phyloP scores from a whole-genome alignment of 768 basidiomycete genomes.

The Amanita exitialis region DNA sequence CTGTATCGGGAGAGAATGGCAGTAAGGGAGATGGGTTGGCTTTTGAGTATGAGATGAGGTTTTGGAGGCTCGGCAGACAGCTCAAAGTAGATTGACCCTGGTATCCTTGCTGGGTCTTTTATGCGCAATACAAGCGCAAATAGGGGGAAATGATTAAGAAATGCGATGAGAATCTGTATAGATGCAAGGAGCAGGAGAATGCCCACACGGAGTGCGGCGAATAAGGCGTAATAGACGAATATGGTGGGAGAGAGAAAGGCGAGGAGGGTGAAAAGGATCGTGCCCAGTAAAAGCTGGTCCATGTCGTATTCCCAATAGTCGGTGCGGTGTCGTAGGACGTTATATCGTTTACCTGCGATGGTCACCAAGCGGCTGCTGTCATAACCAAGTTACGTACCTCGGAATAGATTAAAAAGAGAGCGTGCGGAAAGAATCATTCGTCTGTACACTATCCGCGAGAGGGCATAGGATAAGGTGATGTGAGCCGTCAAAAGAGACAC shows the following conservation, averaged over 20 bases:
- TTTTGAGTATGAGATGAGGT: constrained; percentile 18
- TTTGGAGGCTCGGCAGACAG: constrained; percentile 1
- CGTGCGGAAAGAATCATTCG: constrained; percentile 46
- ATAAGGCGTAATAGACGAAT: constrained; percentile 75
- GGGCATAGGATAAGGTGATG: constrained; percentile 56
- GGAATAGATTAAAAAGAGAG: constrained; percentile 83
- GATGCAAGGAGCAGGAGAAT: constrained; percentile 50
- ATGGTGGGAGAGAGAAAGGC: constrained; percentile 82
- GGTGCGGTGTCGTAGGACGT: constrained; percentile 76
- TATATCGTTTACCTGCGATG: constrained; percentile 63
- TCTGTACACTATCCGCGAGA: constrained; percentile 52
- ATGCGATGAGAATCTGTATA: constrained; percentile 57
- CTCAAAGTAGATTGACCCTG: constrained; percentile 40
- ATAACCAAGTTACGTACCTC: constrained; percentile 27
- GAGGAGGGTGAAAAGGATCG: constrained; percentile 76
- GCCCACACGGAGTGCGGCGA: constrained; percentile 44
- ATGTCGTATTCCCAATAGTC: constrained; percentile 89
- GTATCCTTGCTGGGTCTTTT: constrained; percentile 78
- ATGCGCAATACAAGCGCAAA: constrained; percentile 77
- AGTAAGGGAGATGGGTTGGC: constrained; percentile 39
- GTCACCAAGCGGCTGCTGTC: neutral
- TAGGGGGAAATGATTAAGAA: constrained; percentile 89
- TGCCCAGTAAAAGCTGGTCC: constrained; percentile 92
- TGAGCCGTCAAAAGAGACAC: constrained; percentile 62
- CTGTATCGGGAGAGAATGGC: constrained; percentile 53